Evolutionary conservation across 257 asterid species (phyloP).

Genomic region (Echium plantagineum): DNA sequence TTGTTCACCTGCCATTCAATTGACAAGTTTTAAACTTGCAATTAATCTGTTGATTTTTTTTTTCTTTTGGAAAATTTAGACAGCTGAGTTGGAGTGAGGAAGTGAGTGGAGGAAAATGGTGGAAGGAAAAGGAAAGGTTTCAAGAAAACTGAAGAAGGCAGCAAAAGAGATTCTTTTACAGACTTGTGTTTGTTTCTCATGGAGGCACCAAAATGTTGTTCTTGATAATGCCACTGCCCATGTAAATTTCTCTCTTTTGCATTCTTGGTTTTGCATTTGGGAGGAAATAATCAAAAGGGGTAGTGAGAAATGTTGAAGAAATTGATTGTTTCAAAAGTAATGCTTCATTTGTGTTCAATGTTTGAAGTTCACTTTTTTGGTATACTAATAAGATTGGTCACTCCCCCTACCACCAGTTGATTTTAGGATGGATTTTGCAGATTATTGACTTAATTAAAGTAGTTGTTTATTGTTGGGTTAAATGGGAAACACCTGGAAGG

Average conservation of each 20-base stretch:
- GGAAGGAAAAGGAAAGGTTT: constrained; percentile 48
- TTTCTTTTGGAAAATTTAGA: not conserved
- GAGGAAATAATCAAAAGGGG: not conserved
- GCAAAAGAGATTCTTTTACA: constrained; percentile 56
- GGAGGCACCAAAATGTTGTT: constrained; percentile 20
- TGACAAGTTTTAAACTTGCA: too few species aligned
- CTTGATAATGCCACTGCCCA: constrained; percentile 18
- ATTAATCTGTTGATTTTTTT: too few species aligned
- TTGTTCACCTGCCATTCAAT: too few species aligned
- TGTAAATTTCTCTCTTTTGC: constrained; percentile 18
- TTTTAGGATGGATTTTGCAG: too few species aligned
- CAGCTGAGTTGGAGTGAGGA: not conserved
- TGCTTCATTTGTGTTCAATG: too few species aligned
- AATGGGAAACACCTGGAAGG: too few species aligned
- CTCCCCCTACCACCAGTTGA: too few species aligned
- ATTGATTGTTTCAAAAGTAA: not conserved
- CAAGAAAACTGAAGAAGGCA: constrained; percentile 55
- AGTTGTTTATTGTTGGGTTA: too few species aligned
- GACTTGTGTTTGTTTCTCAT: constrained; percentile 59
- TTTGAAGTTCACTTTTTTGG: too few species aligned
- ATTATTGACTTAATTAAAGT: too few species aligned
- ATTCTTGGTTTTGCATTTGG: constrained; percentile 2
- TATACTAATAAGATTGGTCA: too few species aligned
- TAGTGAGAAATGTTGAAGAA: not conserved
- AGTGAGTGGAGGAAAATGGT: constrained; percentile 26